A percentile compares a stretch with the other conserved stretches of the same genome.
phyloP scores from a whole-genome alignment of 2,329 filamentous ascomycete species.

The Paradendryphiella salina region DNA sequence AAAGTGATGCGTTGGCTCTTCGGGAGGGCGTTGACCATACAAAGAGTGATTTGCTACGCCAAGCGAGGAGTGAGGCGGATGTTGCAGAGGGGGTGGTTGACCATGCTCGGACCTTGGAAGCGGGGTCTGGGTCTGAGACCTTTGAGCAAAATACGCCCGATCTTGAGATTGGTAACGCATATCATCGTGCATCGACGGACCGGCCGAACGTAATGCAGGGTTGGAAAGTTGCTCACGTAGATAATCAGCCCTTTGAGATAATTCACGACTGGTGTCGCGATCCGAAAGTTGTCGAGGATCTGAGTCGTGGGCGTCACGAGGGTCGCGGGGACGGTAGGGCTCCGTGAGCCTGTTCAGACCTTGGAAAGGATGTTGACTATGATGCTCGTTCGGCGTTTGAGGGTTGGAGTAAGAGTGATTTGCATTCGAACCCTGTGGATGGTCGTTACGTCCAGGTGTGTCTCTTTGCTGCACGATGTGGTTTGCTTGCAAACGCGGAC shows the following conservation, averaged over 20 bases:
- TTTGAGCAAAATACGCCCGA: constrained; percentile 33
- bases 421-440: constrained; percentile 38
- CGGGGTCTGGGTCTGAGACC: constrained; percentile 45
- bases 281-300: constrained; percentile 36
- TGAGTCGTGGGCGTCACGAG: constrained; percentile 36
- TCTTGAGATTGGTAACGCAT: constrained; percentile 37
- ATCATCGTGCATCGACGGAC: constrained; percentile 33
- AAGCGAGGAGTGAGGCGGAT: constrained; percentile 39
- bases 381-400: constrained; percentile 39
- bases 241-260: constrained; percentile 37
- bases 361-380: constrained; percentile 31
- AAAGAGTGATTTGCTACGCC: constrained; percentile 32
- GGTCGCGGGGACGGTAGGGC: constrained; percentile 35
- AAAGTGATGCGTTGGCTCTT: constrained; percentile 36
- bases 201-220: constrained; percentile 25
- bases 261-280: constrained; percentile 40
- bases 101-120: constrained; percentile 35
- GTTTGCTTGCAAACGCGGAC: constrained; percentile 39
- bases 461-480: constrained; percentile 38
- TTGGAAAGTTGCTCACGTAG: constrained; percentile 38
- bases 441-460: constrained; percentile 37
- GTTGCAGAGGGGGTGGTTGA: constrained; percentile 37
- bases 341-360: constrained; percentile 30
- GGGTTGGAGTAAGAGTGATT: constrained; percentile 40
- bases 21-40: constrained; percentile 33